Conservation (phyloP, 2,329 filamentous ascomycete genomes). For the Trichoderma hamatum region DNA sequence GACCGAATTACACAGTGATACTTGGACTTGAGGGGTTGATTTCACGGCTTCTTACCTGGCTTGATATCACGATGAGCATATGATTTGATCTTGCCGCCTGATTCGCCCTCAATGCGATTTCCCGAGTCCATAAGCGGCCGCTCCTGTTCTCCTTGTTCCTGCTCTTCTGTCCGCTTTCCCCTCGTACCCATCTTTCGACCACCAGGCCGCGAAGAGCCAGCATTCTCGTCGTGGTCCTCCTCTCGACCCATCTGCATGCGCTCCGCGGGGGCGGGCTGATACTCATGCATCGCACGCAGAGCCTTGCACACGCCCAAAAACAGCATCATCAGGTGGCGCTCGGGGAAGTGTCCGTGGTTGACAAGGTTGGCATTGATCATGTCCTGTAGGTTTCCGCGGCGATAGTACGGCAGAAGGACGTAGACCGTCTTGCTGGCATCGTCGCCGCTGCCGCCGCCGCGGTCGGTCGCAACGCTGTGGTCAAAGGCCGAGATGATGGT, state of each 20-base stretch:
- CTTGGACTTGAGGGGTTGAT: background rate
- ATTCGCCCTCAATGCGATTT: slow-evolving; percentile 56
- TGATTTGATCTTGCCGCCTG: slow-evolving; percentile 67
- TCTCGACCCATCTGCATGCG: slow-evolving; percentile 56
- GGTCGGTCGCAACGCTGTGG: slow-evolving; percentile 77
- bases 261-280: slow-evolving; percentile 56
- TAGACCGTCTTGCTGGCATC: slow-evolving; percentile 87
- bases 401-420: slow-evolving; percentile 93
- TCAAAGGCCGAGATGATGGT: slow-evolving; percentile 88
- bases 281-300: slow-evolving; percentile 88
- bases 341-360: slow-evolving; percentile 89
- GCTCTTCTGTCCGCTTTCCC: slow-evolving; percentile 58
- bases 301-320: slow-evolving; percentile 92
- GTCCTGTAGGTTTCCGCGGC: slow-evolving; percentile 93
- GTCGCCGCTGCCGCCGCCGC: slow-evolving; percentile 61
- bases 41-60: slow-evolving; percentile 65
- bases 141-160: slow-evolving; percentile 74
- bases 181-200: slow-evolving; percentile 38
- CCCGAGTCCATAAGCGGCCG: slow-evolving; percentile 83
- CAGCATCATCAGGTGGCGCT: slow-evolving; percentile 82
- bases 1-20: background rate
- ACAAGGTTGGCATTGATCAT: slow-evolving; percentile 98
- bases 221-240: slow-evolving; percentile 44
- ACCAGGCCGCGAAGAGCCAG: slow-evolving; percentile 32
- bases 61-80: slow-evolving; percentile 98